A percentile compares a stretch with the other conserved stretches of the same genome.
phyloP scores from a whole-genome alignment of 345 rosid species.

The Heritiera littoralis region DNA sequence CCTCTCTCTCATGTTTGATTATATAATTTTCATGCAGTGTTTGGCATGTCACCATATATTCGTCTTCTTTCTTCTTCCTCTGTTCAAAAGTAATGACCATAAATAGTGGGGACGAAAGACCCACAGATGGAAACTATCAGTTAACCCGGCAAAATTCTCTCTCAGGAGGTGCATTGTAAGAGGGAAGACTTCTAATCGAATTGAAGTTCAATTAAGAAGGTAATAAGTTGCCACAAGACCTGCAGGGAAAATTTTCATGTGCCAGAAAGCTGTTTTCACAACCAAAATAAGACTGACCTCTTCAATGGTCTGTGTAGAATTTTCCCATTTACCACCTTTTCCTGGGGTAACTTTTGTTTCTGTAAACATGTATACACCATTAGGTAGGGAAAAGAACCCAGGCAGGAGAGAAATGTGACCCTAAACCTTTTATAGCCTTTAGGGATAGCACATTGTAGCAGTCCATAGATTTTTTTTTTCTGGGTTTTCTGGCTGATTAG shows the following conservation, averaged over 20 bases:
- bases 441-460: conserved; percentile 1
- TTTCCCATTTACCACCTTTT: neutral
- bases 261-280: too few relatives aligned
- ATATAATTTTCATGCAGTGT: conserved; percentile 50
- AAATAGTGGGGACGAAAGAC: conserved; percentile 38
- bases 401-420: neutral
- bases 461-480: neutral
- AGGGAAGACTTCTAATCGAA: too few relatives aligned
- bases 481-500: too few relatives aligned
- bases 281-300: neutral
- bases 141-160: conserved; percentile 66
- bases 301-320: neutral
- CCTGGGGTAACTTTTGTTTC: neutral
- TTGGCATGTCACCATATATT: conserved; percentile 83
- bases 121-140: conserved; percentile 43
- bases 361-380: conserved; percentile 11
- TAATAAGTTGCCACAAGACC: neutral
- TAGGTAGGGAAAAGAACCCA: neutral
- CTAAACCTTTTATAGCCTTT: neutral
- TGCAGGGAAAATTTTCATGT: neutral
- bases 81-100: conserved; percentile 63
- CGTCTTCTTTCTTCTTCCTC: conserved; percentile 90
- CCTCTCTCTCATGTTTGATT: conserved; percentile 10
- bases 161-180: conserved; percentile 36
- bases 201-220: neutral